These are phyloP conservation scores for Viola odorata DNA, from an alignment of 345 rosid species.

Conservation along the genomic window DNA sequence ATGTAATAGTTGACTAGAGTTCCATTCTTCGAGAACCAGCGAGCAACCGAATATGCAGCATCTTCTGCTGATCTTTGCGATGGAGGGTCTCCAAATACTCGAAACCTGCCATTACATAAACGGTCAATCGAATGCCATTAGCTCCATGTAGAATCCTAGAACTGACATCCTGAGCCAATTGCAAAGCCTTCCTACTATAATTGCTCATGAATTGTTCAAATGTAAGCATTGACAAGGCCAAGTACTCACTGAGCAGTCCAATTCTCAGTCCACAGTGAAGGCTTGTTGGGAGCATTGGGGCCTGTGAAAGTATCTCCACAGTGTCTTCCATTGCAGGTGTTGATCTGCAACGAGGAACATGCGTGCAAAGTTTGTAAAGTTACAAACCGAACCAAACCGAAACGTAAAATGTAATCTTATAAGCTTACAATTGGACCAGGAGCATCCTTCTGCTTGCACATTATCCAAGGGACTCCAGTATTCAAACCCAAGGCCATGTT, in stretches of 20 bases:
- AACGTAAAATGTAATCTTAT: background rate
- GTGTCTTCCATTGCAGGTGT: conserved; percentile 94
- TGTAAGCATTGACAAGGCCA: background rate
- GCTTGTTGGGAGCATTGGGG: conserved; percentile 75
- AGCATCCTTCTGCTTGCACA: conserved; percentile 91
- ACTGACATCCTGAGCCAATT: background rate
- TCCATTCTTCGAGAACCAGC: conserved; percentile 85
- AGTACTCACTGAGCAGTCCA: conserved; percentile 89
- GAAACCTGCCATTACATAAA: conserved; percentile 31
- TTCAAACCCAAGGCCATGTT: conserved; percentile 46
- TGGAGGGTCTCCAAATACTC: conserved; percentile 73
- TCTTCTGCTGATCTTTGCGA: conserved; percentile 84
- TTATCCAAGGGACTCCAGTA: conserved; percentile 83
- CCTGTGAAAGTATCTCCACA: conserved; percentile 94
- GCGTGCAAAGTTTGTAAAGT: background rate
- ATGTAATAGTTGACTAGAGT: conserved; percentile 79
- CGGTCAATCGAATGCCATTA: background rate
- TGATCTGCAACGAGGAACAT: conserved; percentile 42
- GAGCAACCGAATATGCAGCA: conserved; percentile 63
- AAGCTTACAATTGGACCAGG: conserved; percentile 66
- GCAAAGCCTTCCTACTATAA: background rate
- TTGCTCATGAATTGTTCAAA: background rate
- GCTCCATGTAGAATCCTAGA: no score
- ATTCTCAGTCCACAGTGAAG: conserved; percentile 89
- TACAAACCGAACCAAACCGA: background rate